Base-by-base conservation (phyloP, 1,284 basidiomycete species). In the Apiotrichum laibachii region DNA sequence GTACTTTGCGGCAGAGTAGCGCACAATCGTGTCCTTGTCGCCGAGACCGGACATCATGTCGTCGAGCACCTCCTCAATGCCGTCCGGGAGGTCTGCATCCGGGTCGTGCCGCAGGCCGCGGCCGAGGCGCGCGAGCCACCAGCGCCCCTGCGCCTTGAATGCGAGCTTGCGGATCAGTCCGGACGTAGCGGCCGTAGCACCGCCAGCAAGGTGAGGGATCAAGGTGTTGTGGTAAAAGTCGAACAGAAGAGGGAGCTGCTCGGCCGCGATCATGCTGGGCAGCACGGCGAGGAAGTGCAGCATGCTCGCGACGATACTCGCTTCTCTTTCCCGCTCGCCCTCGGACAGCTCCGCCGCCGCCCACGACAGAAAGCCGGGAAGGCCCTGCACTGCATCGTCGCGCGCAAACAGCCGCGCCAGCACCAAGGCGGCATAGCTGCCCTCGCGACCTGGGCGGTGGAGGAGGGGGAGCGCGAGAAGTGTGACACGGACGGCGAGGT, bases 1-100 rank as follows among this genome's bases (percentile, higher is more conserved):
- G 31, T 91, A 92, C 77, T 99, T 99, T 7, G 96, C 91, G 2
- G 91, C 85, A 12, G 94, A 93, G 84, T 92, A 99, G 49, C 96
- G 88, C 21, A 99, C 92, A 34, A 93, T 81, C 0, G 96, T 97
- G 72, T 98, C 94, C 91, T 87, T 90, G 77, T 98, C 92, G 69
- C 91, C 87, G 21, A 98, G 78, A 13, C 83, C 81, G 34, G 82
- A 81, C 70, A 98, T 86, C 2, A 98, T 79, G 40, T 86, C 83
- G 61, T 89, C 87, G 16, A 98, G 80, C 37, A 87, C 82, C 0
- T 77, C 76, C 71, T 99, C 95, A 6, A 92, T 82, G 54, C 88
- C 86, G 51, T 89, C 87, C 0, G 92, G 88, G 2, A 92, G 82
- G 31, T 94, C 88, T 9, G 82, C 75, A n/a, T 88, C 85, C 5